Percentiles rank a stretch among this genome's conserved stretches.
Conservation (phyloP, 2,329 filamentous ascomycete species). For the Colletotrichum plurivorum region DNA sequence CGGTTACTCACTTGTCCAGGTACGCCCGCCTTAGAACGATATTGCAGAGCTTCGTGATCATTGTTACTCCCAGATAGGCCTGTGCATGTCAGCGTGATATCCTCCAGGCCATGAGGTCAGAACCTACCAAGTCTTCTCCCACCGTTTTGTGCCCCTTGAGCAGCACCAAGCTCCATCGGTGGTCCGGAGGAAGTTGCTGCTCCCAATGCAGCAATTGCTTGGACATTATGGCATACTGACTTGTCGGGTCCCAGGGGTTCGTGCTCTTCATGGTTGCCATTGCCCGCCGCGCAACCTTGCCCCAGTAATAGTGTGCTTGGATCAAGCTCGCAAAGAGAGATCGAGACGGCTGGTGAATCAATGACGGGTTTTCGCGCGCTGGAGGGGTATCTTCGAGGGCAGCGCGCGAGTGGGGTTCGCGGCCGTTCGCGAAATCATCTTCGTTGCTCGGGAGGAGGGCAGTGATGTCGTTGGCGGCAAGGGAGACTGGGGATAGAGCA, state of each 20-base stretch:
- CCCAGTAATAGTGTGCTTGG: constrained; percentile 70
- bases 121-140: constrained; percentile 64
- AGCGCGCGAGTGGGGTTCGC: constrained; percentile 63
- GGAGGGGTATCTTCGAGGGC: constrained; percentile 68
- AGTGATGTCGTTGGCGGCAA: constrained; percentile 68
- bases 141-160: constrained; percentile 62
- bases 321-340: constrained; percentile 70
- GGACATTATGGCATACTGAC: constrained; percentile 63
- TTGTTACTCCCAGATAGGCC: constrained; percentile 70
- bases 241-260: constrained; percentile 62
- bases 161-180: constrained; percentile 60
- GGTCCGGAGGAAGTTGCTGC: constrained; percentile 59
- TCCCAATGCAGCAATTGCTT: constrained; percentile 64
- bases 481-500: constrained; percentile 64
- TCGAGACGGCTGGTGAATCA: constrained; percentile 59
- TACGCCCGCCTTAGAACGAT: constrained; percentile 70
- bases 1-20: constrained; percentile 59
- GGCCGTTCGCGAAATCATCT: constrained; percentile 63
- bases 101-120: not conserved
- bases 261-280: constrained; percentile 59
- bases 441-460: constrained; percentile 68
- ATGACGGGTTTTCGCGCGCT: constrained; percentile 59
- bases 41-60: constrained; percentile 69
- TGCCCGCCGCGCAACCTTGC: constrained; percentile 63
- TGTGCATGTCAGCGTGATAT: constrained; percentile 43